Conservation (phyloP, 116 monocot species). For the Cymodocea nodosa region DNA sequence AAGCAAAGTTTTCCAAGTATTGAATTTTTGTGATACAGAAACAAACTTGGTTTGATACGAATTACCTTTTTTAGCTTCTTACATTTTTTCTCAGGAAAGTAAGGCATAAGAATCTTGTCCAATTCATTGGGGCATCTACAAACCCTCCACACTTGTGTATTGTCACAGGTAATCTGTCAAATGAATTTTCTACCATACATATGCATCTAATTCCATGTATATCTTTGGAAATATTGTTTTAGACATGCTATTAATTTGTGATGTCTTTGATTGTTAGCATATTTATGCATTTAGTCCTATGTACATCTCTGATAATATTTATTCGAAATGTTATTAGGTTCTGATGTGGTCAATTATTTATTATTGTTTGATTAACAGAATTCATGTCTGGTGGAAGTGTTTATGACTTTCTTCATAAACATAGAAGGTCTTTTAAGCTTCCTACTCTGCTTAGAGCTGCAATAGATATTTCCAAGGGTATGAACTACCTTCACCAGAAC, state of each 20-base stretch:
- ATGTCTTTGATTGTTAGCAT: not conserved
- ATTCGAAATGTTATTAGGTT: too few relatives aligned
- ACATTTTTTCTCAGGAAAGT: slow-evolving; percentile 49
- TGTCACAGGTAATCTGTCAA: slow-evolving; percentile 43
- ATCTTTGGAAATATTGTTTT: not conserved
- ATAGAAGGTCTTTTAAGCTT: slow-evolving; percentile 44
- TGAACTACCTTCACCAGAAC: slow-evolving; percentile 87
- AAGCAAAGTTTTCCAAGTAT: too few relatives aligned
- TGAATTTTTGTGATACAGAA: too few relatives aligned
- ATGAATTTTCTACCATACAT: not conserved
- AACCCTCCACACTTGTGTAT: slow-evolving; percentile 57
- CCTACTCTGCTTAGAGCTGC: slow-evolving; percentile 55
- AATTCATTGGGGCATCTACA: slow-evolving; percentile 85
- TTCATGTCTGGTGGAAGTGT: slow-evolving; percentile 89
- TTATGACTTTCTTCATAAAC: slow-evolving; percentile 75
- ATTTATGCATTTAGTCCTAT: too few relatives aligned
- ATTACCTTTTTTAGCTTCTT: not conserved
- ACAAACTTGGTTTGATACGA: too few relatives aligned
- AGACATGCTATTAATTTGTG: not conserved
- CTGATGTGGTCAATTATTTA: too few relatives aligned
- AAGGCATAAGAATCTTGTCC: slow-evolving; percentile 76
- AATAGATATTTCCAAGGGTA: slow-evolving; percentile 72
- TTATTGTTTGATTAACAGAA: too few relatives aligned
- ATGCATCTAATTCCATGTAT: not conserved
- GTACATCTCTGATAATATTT: too few relatives aligned